phyloP scores from a whole-genome alignment of 179 eudicot genomes.

The Spinacia oleracea region DNA sequence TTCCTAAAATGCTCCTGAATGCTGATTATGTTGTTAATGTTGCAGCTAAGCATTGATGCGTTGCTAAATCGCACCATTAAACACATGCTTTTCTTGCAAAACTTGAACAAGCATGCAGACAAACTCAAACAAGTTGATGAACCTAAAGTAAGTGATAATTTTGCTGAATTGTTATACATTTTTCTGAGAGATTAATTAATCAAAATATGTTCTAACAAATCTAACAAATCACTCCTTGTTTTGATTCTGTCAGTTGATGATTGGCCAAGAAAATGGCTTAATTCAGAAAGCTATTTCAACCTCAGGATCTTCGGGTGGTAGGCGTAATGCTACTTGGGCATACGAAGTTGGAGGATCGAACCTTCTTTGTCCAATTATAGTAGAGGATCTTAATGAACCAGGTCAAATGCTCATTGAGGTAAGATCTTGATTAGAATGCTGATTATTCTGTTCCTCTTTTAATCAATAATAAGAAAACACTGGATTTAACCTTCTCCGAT shows the following conservation, averaged over 20 bases:
- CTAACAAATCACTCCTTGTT: neutral
- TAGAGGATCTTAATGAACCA: constrained; percentile 63
- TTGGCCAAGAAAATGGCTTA: constrained; percentile 26
- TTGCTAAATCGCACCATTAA: constrained; percentile 73
- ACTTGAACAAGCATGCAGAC: constrained; percentile 60
- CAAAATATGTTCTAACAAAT: neutral
- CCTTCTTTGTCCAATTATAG: constrained; percentile 55
- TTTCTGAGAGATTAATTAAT: too few relatives aligned
- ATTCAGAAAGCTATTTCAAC: constrained; percentile 20
- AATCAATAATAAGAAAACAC: neutral
- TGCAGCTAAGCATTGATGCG: constrained; percentile 85
- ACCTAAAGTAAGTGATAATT: constrained; percentile 48
- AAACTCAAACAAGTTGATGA: constrained; percentile 48
- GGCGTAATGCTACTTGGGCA: constrained; percentile 64
- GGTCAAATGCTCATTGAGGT: constrained; percentile 81
- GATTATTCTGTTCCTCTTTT: too few relatives aligned
- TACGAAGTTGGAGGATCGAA: constrained; percentile 56
- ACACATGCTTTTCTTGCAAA: constrained; percentile 86
- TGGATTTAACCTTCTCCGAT: neutral
- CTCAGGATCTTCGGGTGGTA: constrained; percentile 22
- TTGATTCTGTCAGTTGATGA: constrained; percentile 30
- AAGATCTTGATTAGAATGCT: neutral
- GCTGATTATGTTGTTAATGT: constrained; percentile 11
- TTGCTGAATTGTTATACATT: neutral
- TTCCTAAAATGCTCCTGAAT: constrained; percentile 5